Conservation (phyloP, 139 green algal species). For the Desmodesmus armatus region DNA sequence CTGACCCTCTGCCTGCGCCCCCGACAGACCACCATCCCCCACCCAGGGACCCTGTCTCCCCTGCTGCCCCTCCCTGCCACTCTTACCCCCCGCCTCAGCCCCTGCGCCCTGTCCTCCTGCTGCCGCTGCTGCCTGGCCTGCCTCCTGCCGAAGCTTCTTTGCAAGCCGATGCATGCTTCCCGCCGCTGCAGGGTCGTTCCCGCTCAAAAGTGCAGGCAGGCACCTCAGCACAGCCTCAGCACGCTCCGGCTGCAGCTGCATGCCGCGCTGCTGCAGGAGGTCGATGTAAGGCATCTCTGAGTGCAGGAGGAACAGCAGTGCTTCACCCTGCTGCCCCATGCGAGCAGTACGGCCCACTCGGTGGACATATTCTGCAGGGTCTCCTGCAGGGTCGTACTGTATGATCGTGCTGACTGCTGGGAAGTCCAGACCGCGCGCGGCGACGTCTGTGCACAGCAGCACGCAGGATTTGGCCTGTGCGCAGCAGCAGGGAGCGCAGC, state of each 20-base stretch:
- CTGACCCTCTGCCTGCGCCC: slow-evolving; percentile 10
- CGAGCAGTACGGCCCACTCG: slow-evolving; percentile 91
- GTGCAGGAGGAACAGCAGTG: slow-evolving; percentile 90
- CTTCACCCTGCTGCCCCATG: slow-evolving; percentile 84
- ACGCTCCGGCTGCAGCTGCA: slow-evolving; percentile 53
- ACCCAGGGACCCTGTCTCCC: background rate
- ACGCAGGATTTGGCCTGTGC: slow-evolving; percentile 69
- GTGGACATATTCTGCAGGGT: slow-evolving; percentile 89
- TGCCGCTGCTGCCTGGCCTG: slow-evolving; percentile 2
- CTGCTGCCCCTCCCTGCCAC: background rate
- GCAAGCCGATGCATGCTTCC: slow-evolving; percentile 4
- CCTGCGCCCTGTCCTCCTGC: background rate
- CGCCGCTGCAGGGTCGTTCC: too few relatives aligned
- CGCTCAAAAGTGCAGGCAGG: slow-evolving; percentile 33
- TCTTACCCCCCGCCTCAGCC: background rate
- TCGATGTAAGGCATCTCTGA: slow-evolving; percentile 84
- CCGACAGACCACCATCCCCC: background rate
- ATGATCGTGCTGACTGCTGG: slow-evolving; percentile 88
- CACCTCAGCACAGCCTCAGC: slow-evolving; percentile 13
- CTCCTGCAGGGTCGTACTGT: slow-evolving; percentile 93
- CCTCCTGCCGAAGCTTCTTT: background rate
- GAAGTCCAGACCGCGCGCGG: slow-evolving; percentile 93
- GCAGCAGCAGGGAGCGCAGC: background rate
- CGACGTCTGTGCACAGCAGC: slow-evolving; percentile 91
- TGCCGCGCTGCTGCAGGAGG: slow-evolving; percentile 68